Percentiles rank a stretch among this genome's conserved stretches.
These are phyloP conservation scores for Candida odintsovae DNA, from an alignment of 805 yeast genomes.

Conservation along the genomic window DNA sequence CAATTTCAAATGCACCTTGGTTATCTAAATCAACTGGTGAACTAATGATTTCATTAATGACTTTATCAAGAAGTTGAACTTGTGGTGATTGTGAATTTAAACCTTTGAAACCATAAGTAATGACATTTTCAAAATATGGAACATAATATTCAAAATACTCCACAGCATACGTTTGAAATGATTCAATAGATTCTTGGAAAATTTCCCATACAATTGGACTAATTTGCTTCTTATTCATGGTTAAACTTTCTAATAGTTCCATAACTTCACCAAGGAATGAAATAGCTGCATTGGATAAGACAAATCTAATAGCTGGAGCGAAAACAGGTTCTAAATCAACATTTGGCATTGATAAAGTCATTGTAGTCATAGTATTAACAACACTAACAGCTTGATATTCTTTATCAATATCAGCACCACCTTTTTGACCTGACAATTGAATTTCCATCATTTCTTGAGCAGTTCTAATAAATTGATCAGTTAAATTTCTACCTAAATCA, in stretches of 20 bases:
- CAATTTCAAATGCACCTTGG: constrained; percentile 30
- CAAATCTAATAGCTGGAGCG: constrained; percentile 52
- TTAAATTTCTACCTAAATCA: constrained; percentile 54
- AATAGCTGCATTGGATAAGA: constrained; percentile 52
- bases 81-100: constrained; percentile 13
- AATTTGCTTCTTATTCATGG: constrained; percentile 41
- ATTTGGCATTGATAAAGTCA: constrained; percentile 60
- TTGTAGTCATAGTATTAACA: constrained; percentile 67
- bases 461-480: constrained; percentile 52
- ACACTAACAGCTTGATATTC: constrained; percentile 65
- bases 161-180: constrained; percentile 53
- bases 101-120: constrained; percentile 42
- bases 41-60: constrained; percentile 12
- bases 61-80: constrained; percentile 12
- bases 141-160: constrained; percentile 53
- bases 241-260: constrained; percentile 54
- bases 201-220: constrained; percentile 50
- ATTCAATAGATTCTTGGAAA: constrained; percentile 40
- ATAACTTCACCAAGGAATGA: constrained; percentile 57
- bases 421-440: constrained; percentile 11
- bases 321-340: constrained; percentile 49
- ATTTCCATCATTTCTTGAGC: constrained; percentile 51
- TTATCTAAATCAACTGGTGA: constrained; percentile 26
- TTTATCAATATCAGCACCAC: constrained; percentile 44
- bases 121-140: constrained; percentile 51